These are phyloP conservation scores for Coniochaeta sp. DNA, from an alignment of 2,329 filamentous ascomycete species.

Conservation along the genomic window DNA sequence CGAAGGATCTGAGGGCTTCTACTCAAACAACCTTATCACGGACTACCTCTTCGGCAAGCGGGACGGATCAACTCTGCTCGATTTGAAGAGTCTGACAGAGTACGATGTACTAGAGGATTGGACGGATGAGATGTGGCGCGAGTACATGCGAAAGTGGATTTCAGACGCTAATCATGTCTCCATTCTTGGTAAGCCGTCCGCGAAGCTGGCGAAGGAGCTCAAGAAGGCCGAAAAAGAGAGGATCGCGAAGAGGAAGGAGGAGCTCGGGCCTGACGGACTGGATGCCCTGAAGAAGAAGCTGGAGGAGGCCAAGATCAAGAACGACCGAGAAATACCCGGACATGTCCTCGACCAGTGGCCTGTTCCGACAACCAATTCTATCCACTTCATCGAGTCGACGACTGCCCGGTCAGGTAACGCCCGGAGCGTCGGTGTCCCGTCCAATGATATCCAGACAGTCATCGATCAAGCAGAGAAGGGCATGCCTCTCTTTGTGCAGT, in stretches of 20 bases:
- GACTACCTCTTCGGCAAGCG: constrained; percentile 87
- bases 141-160: constrained; percentile 77
- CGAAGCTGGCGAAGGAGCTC: constrained; percentile 68
- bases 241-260: constrained; percentile 68
- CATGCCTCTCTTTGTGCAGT: constrained; percentile 87
- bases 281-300: constrained; percentile 67
- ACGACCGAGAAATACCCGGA: constrained; percentile 77
- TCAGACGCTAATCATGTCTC: constrained; percentile 80
- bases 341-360: constrained; percentile 74
- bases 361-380: constrained; percentile 80
- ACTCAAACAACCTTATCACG: constrained; percentile 77
- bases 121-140: constrained; percentile 77
- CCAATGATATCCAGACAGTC: constrained; percentile 65
- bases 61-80: constrained; percentile 67
- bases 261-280: constrained; percentile 75
- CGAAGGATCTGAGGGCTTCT: constrained; percentile 74
- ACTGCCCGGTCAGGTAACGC: constrained; percentile 80
- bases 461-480: constrained; percentile 60
- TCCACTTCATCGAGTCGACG: constrained; percentile 85
- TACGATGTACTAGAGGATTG: constrained; percentile 69
- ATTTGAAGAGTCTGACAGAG: constrained; percentile 47
- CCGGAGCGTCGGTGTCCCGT: constrained; percentile 56
- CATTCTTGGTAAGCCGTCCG: constrained; percentile 79
- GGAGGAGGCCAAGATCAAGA: constrained; percentile 77
- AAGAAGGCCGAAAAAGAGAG: constrained; percentile 76